phyloP scores from a whole-genome alignment of 2,329 filamentous ascomycete genomes.

The Allantophomopsis lycopodina region DNA sequence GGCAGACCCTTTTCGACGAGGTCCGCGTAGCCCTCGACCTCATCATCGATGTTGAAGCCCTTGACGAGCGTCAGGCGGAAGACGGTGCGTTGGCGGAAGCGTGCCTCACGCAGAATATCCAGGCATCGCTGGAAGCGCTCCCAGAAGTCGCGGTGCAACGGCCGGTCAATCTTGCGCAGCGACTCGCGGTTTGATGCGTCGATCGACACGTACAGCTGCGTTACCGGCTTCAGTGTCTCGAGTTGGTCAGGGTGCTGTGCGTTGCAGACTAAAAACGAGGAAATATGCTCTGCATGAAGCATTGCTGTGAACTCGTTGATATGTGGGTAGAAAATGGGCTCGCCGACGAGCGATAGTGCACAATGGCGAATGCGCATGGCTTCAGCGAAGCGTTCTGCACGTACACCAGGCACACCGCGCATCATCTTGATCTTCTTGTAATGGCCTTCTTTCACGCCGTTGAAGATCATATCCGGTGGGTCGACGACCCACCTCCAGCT shows the following conservation, averaged over 20 bases:
- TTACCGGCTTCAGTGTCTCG: conserved; percentile 68
- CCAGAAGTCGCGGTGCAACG: conserved; percentile 94
- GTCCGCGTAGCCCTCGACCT: conserved; percentile 79
- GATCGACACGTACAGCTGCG: conserved; percentile 92
- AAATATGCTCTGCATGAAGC: conserved; percentile 77
- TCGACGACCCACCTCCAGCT: conserved; percentile 96
- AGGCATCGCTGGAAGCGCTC: conserved; percentile 86
- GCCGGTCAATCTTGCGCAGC: conserved; percentile 77
- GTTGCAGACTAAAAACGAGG: conserved; percentile 92
- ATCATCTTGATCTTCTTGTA: conserved; percentile 98
- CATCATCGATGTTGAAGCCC: conserved; percentile 94
- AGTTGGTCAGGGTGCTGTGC: conserved; percentile 92
- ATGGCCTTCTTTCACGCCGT: conserved; percentile 80
- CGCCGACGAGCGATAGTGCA: conserved; percentile 80
- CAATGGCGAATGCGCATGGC: conserved; percentile 91
- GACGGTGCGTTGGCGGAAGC: conserved; percentile 80
- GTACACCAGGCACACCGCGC: conserved; percentile 82
- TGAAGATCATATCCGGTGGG: conserved; percentile 76
- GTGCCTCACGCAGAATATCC: conserved; percentile 73
- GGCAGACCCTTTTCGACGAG: conserved; percentile 77
- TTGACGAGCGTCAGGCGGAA: conserved; percentile 94
- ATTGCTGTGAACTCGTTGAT: conserved; percentile 85
- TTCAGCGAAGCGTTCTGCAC: conserved; percentile 83
- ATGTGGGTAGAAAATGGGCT: conserved; percentile 97
- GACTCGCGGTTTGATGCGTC: conserved; percentile 86